phyloP scores from a whole-genome alignment of 306 rosid species.

The Dicorynia guianensis region DNA sequence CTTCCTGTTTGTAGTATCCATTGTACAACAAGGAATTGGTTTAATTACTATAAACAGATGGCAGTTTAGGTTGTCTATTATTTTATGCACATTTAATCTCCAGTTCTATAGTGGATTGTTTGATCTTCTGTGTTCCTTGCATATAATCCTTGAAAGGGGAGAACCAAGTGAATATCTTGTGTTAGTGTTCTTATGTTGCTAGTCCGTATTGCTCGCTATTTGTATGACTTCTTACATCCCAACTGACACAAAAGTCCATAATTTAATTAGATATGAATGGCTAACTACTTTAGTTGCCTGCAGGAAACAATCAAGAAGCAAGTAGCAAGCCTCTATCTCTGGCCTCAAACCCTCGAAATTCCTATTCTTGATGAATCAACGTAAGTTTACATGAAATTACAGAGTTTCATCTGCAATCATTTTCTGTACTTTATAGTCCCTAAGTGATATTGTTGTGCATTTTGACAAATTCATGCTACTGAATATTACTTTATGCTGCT shows the following conservation, averaged over 20 bases:
- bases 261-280: constrained; percentile 32
- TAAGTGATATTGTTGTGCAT: constrained; percentile 5
- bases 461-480: not conserved
- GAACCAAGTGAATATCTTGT: not conserved
- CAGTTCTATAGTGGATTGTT: constrained; percentile 26
- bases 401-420: constrained; percentile 3
- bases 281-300: constrained; percentile 42
- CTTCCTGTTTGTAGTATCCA: constrained; percentile 23
- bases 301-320: constrained; percentile 82
- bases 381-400: constrained; percentile 56
- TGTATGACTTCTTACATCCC: not conserved
- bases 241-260: constrained; percentile 6
- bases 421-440: not conserved
- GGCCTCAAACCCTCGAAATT: constrained; percentile 82
- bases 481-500: not conserved
- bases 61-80: constrained; percentile 20
- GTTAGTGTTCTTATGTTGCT: constrained; percentile 4
- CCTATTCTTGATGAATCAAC: constrained; percentile 79
- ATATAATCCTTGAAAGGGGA: not conserved
- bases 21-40: not conserved
- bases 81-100: constrained; percentile 18
- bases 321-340: constrained; percentile 79
- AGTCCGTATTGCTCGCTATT: not conserved
- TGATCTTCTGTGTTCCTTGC: constrained; percentile 17
- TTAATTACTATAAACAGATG: constrained; percentile 6